Evolutionary conservation across 2,329 filamentous ascomycete genomes (phyloP), one percentile per base, ranked within the genome.

Genomic region (Fusarium circinatum): DNA sequence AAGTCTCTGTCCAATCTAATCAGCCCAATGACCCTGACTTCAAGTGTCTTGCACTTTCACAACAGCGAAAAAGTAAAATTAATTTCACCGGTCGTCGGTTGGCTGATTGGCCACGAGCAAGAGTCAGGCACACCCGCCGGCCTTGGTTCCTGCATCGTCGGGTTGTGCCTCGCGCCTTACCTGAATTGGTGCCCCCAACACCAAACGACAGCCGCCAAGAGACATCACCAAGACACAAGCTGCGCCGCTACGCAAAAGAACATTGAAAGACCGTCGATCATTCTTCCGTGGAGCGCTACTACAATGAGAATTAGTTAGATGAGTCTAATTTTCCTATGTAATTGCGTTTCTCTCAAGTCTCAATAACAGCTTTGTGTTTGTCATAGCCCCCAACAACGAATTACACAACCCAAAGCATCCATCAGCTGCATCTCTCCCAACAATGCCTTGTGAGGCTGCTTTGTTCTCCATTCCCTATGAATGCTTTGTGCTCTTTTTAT

Each of bases 11-110:
- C 68, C 71, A 75, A 74, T 74, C 44, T 58, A 30, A 59, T 62
- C 38, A 54, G 36, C 38, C 54, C 38, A 48, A 45, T 71, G 67
- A 59, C 66, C 61, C 55, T 66, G 57, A 57, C 38, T 22, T 62
- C 49, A 56, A 22, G 34, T 44, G 34, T 61, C 47, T 52, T 58
- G 62, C 61, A 54, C 39, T 36, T 59, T 71, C 65, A 71, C 61
- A 68, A 73, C 51, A 74, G 54, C 63, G 58, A 45, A 58, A 41
- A 68, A 70, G 65, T 76, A 77, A 80, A 71, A 80, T 79, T 34
- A 34, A 34, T 34, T 34, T 34, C 32, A 34, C 14, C 32, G 32
- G 32, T 3, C 32, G 14, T 15, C 32, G 32, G 32, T 34, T 34
- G 32, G 32, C 57, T 62, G 67, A 75, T 69, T 56, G 55, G 52